These are phyloP conservation scores for Eutreptiella sp. DNA, from an alignment of 208 protist species.

Conservation along the genomic window DNA sequence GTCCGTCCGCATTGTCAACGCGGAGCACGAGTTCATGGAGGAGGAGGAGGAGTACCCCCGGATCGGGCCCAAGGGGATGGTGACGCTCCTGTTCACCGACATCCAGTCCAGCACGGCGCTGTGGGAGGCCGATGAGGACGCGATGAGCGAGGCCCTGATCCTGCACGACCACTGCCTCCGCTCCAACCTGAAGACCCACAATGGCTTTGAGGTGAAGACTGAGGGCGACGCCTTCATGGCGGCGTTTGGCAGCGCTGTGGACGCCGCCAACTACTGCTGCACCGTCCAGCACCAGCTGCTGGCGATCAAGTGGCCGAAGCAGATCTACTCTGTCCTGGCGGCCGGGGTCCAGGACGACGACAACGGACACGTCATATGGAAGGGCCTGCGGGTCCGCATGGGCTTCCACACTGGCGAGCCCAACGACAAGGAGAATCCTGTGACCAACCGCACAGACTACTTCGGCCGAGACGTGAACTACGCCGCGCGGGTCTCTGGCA, in stretches of 20 bases:
- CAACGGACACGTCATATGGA: constrained; percentile 17
- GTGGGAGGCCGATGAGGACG: constrained; percentile 9
- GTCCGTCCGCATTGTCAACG: no score
- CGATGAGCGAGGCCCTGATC: constrained; percentile 6
- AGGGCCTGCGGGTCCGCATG: constrained; percentile 36
- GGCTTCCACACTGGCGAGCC: constrained; percentile 35
- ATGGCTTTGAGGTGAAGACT: constrained; percentile 21
- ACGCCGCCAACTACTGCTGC: constrained; percentile 2
- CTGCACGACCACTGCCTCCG: constrained; percentile 10
- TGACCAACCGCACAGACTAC: constrained; percentile 38
- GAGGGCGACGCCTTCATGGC: constrained; percentile 27
- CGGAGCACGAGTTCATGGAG: no score
- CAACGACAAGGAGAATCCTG: constrained; percentile 25
- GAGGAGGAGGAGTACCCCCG: no score
- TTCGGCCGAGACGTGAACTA: constrained; percentile 37
- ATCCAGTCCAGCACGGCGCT: constrained; percentile 16
- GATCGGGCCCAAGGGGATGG: no score
- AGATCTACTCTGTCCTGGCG: no score
- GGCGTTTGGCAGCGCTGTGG: not conserved
- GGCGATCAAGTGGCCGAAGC: not conserved
- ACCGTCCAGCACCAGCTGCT: constrained; percentile 9
- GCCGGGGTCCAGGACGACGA: no score
- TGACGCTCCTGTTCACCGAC: constrained; percentile 14
- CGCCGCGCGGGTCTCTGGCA: constrained; percentile 30
- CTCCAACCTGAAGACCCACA: not conserved